Conservation (phyloP, 1,284 basidiomycete species). For the Phylloboletellus chloephorus region DNA sequence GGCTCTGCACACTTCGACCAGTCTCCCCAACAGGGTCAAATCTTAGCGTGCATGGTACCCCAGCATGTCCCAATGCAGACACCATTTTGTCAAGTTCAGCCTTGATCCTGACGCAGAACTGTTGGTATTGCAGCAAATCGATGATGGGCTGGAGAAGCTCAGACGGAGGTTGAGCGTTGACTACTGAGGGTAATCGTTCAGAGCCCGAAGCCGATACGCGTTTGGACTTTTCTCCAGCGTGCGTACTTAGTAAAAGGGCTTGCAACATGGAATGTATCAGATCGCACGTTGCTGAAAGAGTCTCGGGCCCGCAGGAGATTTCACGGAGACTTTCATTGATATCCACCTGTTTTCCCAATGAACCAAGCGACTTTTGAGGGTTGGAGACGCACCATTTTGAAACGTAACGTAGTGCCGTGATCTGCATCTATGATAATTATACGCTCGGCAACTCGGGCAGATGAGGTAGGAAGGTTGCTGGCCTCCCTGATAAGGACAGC, state of each 20-base stretch:
- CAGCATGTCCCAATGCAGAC: conserved; percentile 44
- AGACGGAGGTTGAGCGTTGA: conserved; percentile 25
- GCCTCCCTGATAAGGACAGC: conserved; percentile 65
- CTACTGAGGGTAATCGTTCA: conserved; percentile 18
- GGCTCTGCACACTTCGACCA: conserved; percentile 45
- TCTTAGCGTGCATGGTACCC: conserved; percentile 52
- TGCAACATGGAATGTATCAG: conserved; percentile 63
- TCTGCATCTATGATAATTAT: conserved; percentile 69
- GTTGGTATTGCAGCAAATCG: conserved; percentile 69
- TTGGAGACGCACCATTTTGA: conserved; percentile 37
- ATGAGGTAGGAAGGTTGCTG: conserved; percentile 62
- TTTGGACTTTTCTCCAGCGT: conserved; percentile 46
- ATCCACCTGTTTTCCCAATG: conserved; percentile 31
- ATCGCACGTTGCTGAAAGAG: conserved; percentile 51
- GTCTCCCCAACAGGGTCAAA: conserved; percentile 64
- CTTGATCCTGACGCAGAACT: conserved; percentile 60
- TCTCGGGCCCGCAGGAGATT: conserved; percentile 7
- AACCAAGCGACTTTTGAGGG: conserved; percentile 1
- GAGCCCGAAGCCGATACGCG: conserved; percentile 40
- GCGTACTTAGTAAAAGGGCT: conserved; percentile 60
- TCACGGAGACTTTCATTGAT: conserved; percentile 18
- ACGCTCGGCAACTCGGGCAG: conserved; percentile 68
- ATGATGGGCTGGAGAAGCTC: conserved; percentile 62
- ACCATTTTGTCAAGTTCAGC: conserved; percentile 50
- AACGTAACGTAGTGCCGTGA: conserved; percentile 59